These are phyloP conservation scores for Uronychia setigera DNA, from an alignment of 73 alveolate species.

Conservation along the genomic window DNA sequence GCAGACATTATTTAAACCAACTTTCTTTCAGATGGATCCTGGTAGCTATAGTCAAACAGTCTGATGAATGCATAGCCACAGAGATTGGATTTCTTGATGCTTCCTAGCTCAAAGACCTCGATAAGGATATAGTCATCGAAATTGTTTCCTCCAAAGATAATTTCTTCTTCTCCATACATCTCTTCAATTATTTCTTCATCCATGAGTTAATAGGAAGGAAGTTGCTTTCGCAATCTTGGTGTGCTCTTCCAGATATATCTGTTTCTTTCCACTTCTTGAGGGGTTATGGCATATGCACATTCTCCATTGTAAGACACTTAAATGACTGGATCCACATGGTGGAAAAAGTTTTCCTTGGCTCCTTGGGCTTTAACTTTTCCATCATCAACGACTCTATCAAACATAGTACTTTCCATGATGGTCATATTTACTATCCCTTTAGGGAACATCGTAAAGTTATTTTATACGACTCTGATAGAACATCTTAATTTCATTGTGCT, in stretches of 20 bases:
- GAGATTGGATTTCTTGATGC: background rate
- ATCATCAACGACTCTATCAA: background rate
- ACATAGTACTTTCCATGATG: background rate
- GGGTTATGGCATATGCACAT: background rate
- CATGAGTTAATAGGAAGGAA: background rate
- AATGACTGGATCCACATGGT: background rate
- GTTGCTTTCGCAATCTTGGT: background rate
- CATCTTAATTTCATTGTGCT: background rate
- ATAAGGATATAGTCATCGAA: background rate
- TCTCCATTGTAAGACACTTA: background rate
- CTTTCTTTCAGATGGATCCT: background rate
- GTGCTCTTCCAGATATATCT: background rate
- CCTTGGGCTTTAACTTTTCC: background rate
- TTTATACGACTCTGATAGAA: background rate
- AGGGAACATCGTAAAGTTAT: background rate
- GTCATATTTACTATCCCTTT: background rate
- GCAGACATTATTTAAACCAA: background rate
- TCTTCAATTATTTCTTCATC: background rate
- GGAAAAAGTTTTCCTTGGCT: background rate
- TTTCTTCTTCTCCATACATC: background rate
- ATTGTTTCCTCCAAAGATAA: background rate
- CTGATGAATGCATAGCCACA: background rate
- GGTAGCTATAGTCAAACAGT: background rate
- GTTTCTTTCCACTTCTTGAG: background rate
- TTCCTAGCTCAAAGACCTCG: background rate